Conservation (phyloP, 306 rosid genomes). For the Quercus gilva region DNA sequence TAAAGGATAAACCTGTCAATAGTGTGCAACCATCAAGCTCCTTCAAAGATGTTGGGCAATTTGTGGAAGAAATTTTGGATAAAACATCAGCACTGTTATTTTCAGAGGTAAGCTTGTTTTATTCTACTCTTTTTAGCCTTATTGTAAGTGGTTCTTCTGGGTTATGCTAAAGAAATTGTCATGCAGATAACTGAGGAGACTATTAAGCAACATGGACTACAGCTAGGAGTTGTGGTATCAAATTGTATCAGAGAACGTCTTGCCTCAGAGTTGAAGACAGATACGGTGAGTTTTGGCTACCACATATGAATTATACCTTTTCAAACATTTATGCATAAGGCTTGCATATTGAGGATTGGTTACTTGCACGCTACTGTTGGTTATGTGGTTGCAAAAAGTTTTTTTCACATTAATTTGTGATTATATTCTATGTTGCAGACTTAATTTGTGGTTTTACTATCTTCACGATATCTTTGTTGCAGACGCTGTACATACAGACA, state of each 20-base stretch:
- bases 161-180: slow-evolving; percentile 19
- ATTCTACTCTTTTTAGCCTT: slow-evolving; percentile 8
- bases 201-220: slow-evolving; percentile 55
- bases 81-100: slow-evolving; percentile 65
- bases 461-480: slow-evolving; percentile 13
- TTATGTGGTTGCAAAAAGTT: not conserved
- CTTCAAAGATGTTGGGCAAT: slow-evolving; percentile 60
- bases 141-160: not conserved
- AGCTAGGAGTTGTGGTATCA: slow-evolving; percentile 57
- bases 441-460: too few species aligned
- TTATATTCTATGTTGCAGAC: too few species aligned
- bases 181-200: slow-evolving; percentile 67
- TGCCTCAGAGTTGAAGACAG: slow-evolving; percentile 65
- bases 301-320: not conserved
- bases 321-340: not conserved
- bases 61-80: slow-evolving; percentile 70
- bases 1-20: slow-evolving; percentile 49
- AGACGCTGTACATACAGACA: slow-evolving; percentile 72
- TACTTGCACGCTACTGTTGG: not conserved
- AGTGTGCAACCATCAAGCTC: slow-evolving; percentile 30
- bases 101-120: slow-evolving; percentile 54
- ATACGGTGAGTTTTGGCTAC: slow-evolving; percentile 61
- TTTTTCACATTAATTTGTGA: slow-evolving; percentile 1
- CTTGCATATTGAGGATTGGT: slow-evolving; percentile 4
- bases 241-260: slow-evolving; percentile 53